Base-by-base conservation (phyloP, 106 monocot species). In the Platanthera zijinensis region DNA sequence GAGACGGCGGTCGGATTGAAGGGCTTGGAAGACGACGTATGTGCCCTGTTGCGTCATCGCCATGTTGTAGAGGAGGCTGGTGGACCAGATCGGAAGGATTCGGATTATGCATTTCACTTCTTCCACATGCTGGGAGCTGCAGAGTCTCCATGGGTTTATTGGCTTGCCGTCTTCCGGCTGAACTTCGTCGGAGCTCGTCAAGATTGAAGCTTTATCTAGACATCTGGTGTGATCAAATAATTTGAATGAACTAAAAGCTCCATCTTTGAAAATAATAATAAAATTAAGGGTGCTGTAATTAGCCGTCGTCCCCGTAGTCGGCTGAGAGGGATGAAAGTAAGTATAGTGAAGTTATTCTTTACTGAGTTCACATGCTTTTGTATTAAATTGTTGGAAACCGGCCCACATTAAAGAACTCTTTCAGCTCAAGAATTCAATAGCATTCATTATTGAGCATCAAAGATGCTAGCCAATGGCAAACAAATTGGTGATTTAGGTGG, bases 101-200 rank as follows among this genome's bases (percentile, higher is more conserved):
- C 91, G 70, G 1, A 67, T 2, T 1, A 91, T 3, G 57, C 91
- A 91, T 74, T 91, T 91, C 22, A 91, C 86, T 59, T 86, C 84
- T 69, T 91, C 91, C 8, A 88, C 84, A 30, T 88, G 86, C 15
- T 91, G 91, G 3, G 78, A 4, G 30, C 62, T 79, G 84, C 84
- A 86, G 3, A 88, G 76, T 0, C 72, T 75, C 88, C 88, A 88
- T 22, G 85, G 84, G 46, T 85, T 78, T 8, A 47, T 0, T 4
- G 70, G 25, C 6, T 47, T 3, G 8, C 75, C 78, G 5, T 80
- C 51, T 5, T 61, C 22, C 8, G 18, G 19, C 30, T 75, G 62
- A 6, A 87, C 48, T 52, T 78, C 83, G 1, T 90, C 87, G 0
- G 61, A 25, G 4, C 62, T 14, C 30, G 73, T 63, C 14, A 82